phyloP scores from a whole-genome alignment of 352 stramenopile genomes.

The Blastocystis sp. region DNA sequence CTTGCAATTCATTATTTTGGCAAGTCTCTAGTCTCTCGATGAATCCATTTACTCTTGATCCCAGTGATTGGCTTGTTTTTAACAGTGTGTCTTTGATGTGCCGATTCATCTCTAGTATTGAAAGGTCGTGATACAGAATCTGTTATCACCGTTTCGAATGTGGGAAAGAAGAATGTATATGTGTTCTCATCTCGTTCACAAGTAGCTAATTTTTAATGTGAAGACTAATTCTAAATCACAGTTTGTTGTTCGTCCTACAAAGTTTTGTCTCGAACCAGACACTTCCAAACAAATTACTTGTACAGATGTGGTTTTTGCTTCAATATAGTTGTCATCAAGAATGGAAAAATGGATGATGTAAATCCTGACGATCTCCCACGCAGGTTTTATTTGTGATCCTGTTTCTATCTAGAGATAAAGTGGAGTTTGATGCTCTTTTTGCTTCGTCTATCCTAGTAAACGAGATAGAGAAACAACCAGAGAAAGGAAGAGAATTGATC shows the following conservation, averaged over 20 bases:
- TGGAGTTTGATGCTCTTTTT: slow-evolving; percentile 21
- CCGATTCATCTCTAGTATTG: background rate
- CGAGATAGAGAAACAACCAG: background rate
- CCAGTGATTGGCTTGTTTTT: background rate
- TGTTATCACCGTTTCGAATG: background rate
- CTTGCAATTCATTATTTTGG: background rate
- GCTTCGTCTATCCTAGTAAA: background rate
- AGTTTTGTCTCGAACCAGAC: background rate
- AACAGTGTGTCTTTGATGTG: background rate
- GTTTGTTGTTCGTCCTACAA: slow-evolving; percentile 9
- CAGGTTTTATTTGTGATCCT: background rate
- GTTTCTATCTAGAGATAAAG: slow-evolving; percentile 10
- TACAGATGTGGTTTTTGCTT: background rate
- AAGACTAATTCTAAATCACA: slow-evolving; percentile 12
- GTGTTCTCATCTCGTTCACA: background rate
- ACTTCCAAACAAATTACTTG: background rate
- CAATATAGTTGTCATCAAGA: slow-evolving; percentile 10
- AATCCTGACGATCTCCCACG: background rate
- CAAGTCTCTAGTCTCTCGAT: background rate
- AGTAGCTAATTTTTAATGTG: slow-evolving; percentile 25
- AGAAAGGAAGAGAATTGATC: slow-evolving; percentile 2
- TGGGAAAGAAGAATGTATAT: background rate
- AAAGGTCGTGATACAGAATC: background rate
- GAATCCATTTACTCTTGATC: background rate
- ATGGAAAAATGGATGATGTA: background rate